Base-by-base conservation (phyloP, 202 grass and related monocot genomes). In the Eragrostis tef region DNA sequence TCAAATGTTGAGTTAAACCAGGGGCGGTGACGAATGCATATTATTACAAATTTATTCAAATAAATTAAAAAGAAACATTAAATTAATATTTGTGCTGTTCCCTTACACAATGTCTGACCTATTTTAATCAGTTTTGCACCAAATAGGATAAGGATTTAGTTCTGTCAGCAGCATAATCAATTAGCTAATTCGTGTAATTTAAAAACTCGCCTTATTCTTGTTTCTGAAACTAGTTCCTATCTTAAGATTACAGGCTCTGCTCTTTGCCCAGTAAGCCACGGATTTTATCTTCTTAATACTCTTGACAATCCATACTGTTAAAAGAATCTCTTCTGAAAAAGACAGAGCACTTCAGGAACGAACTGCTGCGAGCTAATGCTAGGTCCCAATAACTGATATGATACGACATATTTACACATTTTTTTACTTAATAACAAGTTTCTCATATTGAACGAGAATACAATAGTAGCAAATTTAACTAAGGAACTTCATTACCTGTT, bases 401-500 rank as follows among this genome's bases (percentile, higher is more conserved):
- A 34, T 26, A 12, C 9, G 46, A 56, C 17, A 14, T 36, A 24
- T 66, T 65, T 36, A 24, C 65, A 59, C 13, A 0, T n/a, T 3
- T 6, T 69, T 27, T 26, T 41, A 79, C 65, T 34, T 16, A 53
- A 74, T 61, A 68, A 26, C 9, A 89, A 73, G 74, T 39, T 70
- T 41, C 22, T 39, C 42, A n/a, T 69, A 29, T 73, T 39, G 1
- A 67, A 64, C 47, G 62, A 56, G 25, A 9, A 52, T 14, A 81
- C 31, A 57, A 36, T 53, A 70, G 54, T 61, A 82, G 57, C 56
- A 82, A 7, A 50, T 73, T 60, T 12, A 82, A 63, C 52, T 88
- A 88, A 47, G 50, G 11, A 39, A 67, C 27, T 26, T 74, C 27
- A 65, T 14, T 91, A 99, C 96, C 96, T 99, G 78, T 99, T 99